These are phyloP conservation scores for Kwoniella sp. DNA, from an alignment of 768 basidiomycete species.

Conservation along the genomic window DNA sequence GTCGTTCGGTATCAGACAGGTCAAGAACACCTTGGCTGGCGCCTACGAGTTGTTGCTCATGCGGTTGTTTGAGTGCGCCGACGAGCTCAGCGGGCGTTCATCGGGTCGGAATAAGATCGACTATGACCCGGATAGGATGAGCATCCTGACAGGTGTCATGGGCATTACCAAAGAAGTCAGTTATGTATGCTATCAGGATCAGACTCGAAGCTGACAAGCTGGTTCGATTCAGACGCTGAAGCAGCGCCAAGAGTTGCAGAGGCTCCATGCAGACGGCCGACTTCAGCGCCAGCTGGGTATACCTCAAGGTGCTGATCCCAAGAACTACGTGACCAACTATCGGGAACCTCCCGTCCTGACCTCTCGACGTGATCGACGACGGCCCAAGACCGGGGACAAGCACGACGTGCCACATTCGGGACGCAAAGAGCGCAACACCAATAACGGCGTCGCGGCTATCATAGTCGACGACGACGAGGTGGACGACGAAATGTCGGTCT, in stretches of 20 bases:
- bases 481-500: constrained; percentile 13
- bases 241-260: constrained; percentile 28
- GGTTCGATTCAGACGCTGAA: constrained; percentile 24
- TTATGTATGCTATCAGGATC: not conserved
- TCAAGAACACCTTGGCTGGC: constrained; percentile 76
- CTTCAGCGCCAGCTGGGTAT: constrained; percentile 34
- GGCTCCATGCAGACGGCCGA: constrained; percentile 30
- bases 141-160: constrained; percentile 73
- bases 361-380: too few species aligned
- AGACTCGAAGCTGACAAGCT: not conserved
- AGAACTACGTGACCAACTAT: constrained; percentile 23
- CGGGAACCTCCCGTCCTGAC: constrained; percentile 10
- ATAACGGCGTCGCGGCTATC: constrained; percentile 17
- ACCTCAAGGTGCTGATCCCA: constrained; percentile 21
- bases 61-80: constrained; percentile 63
- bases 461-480: constrained; percentile 32
- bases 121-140: constrained; percentile 57
- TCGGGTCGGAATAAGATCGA: constrained; percentile 51
- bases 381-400: too few species aligned
- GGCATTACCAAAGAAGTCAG: constrained; percentile 77
- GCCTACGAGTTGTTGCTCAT: constrained; percentile 65
- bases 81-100: constrained; percentile 60
- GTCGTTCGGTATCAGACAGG: constrained; percentile 75
- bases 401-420: not conserved
- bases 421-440: constrained; percentile 3